phyloP scores from a whole-genome alignment of 2,329 filamentous ascomycete species.

The Trichoderma guizhouense region DNA sequence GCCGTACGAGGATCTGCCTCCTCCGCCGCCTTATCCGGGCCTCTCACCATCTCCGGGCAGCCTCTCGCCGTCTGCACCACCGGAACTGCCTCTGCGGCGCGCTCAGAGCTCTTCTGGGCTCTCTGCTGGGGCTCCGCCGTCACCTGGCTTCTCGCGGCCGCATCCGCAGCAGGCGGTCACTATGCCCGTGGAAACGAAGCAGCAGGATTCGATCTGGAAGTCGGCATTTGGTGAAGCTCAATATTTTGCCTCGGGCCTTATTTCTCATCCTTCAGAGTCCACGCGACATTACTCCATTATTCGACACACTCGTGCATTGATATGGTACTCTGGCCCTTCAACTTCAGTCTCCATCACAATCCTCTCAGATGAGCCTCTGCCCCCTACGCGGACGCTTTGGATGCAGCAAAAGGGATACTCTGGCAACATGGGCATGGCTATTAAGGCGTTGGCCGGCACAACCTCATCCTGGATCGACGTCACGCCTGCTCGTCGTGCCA shows the following conservation, averaged over 20 bases:
- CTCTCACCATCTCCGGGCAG: neutral
- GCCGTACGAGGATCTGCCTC: conserved; percentile 9
- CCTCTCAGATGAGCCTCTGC: conserved; percentile 57
- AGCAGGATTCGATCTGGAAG: conserved; percentile 39
- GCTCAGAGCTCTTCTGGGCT: conserved; percentile 11
- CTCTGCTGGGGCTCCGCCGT: neutral
- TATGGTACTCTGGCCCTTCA: conserved; percentile 63
- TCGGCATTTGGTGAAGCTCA: conserved; percentile 55
- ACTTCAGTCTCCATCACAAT: conserved; percentile 64
- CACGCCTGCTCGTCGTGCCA: conserved; percentile 53
- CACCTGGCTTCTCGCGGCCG: neutral
- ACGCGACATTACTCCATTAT: conserved; percentile 65
- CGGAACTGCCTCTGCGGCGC: neutral
- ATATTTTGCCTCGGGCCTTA: conserved; percentile 63
- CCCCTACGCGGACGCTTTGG: conserved; percentile 59
- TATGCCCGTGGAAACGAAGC: neutral
- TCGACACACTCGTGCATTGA: conserved; percentile 60
- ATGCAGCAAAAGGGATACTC: conserved; percentile 66
- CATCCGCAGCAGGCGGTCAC: neutral
- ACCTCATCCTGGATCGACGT: conserved; percentile 64
- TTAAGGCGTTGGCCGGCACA: conserved; percentile 60
- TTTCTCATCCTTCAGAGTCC: conserved; percentile 61
- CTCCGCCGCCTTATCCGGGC: conserved; percentile 9
- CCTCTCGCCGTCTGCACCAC: neutral
- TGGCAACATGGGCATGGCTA: conserved; percentile 64